Percentiles rank a stretch among this genome's conserved stretches.
Conservation (phyloP, 331 rosid genomes). For the Stylosanthes scabra region DNA sequence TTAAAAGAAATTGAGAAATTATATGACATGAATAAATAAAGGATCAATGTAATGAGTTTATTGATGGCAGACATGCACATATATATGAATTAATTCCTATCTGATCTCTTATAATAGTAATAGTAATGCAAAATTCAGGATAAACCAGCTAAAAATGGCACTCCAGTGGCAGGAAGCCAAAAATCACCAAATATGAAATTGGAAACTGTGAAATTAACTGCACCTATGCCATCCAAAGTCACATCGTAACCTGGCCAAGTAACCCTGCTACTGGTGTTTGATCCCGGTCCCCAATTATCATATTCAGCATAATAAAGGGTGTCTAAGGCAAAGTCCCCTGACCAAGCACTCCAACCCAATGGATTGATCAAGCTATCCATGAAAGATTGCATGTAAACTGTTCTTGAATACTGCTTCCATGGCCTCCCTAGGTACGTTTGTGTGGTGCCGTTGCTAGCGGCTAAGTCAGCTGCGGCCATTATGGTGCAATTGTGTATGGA, state of each 20-base stretch:
- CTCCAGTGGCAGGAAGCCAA: slow-evolving; percentile 46
- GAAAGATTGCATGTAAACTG: slow-evolving; percentile 47
- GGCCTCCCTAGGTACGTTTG: slow-evolving; percentile 49
- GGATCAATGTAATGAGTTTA: neutral
- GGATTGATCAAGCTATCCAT: slow-evolving; percentile 34
- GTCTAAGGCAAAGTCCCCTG: slow-evolving; percentile 35
- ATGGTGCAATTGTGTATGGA: slow-evolving; percentile 44
- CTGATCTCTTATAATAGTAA: no score
- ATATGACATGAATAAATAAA: no score
- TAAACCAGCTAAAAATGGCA: slow-evolving; percentile 36
- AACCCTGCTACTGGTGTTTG: slow-evolving; percentile 39
- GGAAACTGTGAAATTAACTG: slow-evolving; percentile 37
- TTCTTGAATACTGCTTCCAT: slow-evolving; percentile 44
- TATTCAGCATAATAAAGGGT: slow-evolving; percentile 46
- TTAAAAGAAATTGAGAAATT: no score
- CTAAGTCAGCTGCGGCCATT: slow-evolving; percentile 35
- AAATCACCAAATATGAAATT: slow-evolving; percentile 16
- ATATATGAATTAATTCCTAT: no score
- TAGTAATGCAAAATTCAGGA: slow-evolving; percentile 8
- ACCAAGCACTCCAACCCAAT: slow-evolving; percentile 42
- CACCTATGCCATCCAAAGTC: slow-evolving; percentile 21
- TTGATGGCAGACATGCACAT: no score
- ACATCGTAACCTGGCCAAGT: slow-evolving; percentile 44
- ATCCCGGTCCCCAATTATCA: slow-evolving; percentile 44
- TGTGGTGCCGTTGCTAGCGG: slow-evolving; percentile 21